A percentile compares a stretch with the other conserved stretches of the same genome.
These are phyloP conservation scores for Thelonectria rubi DNA, from an alignment of 2,329 filamentous ascomycete species.

Conservation along the genomic window DNA sequence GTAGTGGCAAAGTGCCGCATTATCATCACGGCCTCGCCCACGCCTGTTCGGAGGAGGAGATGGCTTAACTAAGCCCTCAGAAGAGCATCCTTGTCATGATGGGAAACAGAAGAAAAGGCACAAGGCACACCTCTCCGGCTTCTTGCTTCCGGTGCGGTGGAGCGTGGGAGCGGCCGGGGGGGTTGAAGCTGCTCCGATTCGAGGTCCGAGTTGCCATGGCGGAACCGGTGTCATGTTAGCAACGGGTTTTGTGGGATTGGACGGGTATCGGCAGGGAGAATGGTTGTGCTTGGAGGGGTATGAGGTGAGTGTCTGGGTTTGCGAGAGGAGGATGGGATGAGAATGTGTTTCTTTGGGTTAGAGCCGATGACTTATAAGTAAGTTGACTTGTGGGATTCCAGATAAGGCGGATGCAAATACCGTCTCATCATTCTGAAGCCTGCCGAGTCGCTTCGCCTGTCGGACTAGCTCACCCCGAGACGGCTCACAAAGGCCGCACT, in stretches of 20 bases:
- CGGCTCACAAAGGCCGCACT: neutral
- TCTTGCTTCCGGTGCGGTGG: conserved; percentile 23
- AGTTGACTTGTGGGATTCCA: no score
- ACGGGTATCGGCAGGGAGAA: conserved; percentile 56
- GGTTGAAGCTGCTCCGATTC: conserved; percentile 16
- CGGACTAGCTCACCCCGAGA: neutral
- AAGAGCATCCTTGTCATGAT: neutral
- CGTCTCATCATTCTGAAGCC: no score
- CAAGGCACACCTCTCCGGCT: conserved; percentile 7
- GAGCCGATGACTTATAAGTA: no score
- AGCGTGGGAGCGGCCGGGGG: conserved; percentile 1
- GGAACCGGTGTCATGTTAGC: conserved; percentile 15
- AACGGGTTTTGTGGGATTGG: neutral
- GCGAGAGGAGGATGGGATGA: no score
- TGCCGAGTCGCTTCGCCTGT: neutral
- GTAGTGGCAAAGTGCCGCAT: no score
- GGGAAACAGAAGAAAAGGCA: neutral
- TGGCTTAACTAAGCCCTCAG: conserved; percentile 10
- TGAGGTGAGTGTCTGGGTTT: neutral
- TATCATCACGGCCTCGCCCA: no score
- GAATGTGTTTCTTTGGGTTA: no score
- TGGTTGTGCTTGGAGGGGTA: neutral
- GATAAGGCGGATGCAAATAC: no score
- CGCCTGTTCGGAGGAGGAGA: conserved; percentile 14
- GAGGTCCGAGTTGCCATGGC: conserved; percentile 23